Evolutionary conservation across 2,329 filamentous ascomycete species (phyloP).

Genomic region (Cercospora janseana): DNA sequence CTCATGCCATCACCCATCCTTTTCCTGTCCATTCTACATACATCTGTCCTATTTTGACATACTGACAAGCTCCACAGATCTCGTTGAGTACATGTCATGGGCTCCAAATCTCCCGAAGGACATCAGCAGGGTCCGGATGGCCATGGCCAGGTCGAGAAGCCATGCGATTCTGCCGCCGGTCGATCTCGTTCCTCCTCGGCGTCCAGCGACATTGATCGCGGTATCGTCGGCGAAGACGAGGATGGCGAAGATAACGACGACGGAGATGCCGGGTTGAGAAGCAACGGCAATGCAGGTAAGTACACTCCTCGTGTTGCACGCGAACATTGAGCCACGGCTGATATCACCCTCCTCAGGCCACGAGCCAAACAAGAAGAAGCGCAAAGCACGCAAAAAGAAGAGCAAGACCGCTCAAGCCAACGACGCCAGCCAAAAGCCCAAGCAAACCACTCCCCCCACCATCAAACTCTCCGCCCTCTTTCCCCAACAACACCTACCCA

Average conservation of each 20-base stretch:
- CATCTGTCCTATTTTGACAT: no score
- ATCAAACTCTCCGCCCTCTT: constrained; percentile 64
- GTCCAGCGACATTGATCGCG: background rate
- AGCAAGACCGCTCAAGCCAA: background rate
- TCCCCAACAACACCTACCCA: constrained; percentile 59
- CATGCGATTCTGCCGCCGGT: constrained; percentile 3
- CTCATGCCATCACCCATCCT: no score
- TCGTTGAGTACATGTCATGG: constrained; percentile 37
- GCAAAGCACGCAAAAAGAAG: constrained; percentile 22
- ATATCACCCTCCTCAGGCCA: background rate
- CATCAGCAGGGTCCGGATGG: constrained; percentile 36
- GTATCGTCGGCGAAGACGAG: constrained; percentile 16
- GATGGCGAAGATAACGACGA: constrained; percentile 26
- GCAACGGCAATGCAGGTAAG: constrained; percentile 2
- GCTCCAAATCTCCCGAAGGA: constrained; percentile 41
- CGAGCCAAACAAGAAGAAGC: constrained; percentile 21
- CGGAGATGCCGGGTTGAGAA: constrained; percentile 16
- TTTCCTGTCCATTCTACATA: no score
- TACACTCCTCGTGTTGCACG: no score
- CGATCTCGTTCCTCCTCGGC: background rate
- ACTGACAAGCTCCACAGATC: no score
- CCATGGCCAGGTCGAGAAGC: constrained; percentile 28
- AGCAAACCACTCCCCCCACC: background rate
- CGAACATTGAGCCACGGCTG: no score
- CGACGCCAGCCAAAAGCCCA: background rate